Base-by-base conservation (phyloP, 2,329 filamentous ascomycete species). In the Aspergillus felis region DNA sequence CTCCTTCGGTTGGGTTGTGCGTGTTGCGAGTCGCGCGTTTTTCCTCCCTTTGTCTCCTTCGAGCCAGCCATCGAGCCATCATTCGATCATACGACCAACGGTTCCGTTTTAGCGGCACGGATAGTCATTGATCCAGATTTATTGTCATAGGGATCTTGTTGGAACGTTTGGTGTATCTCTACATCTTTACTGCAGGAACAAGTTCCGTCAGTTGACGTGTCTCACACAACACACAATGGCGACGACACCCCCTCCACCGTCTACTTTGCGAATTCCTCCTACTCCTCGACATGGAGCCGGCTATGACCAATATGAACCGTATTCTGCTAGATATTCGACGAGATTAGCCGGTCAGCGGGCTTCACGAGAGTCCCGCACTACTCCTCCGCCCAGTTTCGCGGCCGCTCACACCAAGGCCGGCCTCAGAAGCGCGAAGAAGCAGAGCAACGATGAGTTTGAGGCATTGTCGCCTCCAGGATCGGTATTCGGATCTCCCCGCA, bases 251-350 rank as follows among this genome's bases (percentile, higher is more conserved):
- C 78, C 78, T n/a, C 70, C 73, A 38, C 70, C 71, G 41, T 69
- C 71, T 35, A 64, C 61, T 27, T 62, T 76, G 54, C 67, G 73
- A n/a, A 74, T 74, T 50, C 79, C 79, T 48, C 68, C 70, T 46
- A 77, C 78, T 57, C 79, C 79, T 51, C 74, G 72, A 55, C 75
- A 79, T 71, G 79, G 78, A 49, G 65, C 76, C 57, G 71, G 70
- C 56, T 77, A 79, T 63, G 75, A 79, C 61, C 61, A 68, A 35
- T 76, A 72, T 61, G 72, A 73, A 47, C 74, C 73, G 24, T 74
- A 76, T 64, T 65, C 72, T 8, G 74, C 74, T 32, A 71, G 77
- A 44, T 69, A 71, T 50, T 78, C 76, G 17, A 67, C 73, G 42
- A 72, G 77, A 61, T 50, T 77, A 59, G 74, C 75, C 17, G 68